A percentile compares a stretch with the other conserved stretches of the same genome.
phyloP scores from a whole-genome alignment of 1,139 yeast species.

The Schizosaccharomyces versatilis region DNA sequence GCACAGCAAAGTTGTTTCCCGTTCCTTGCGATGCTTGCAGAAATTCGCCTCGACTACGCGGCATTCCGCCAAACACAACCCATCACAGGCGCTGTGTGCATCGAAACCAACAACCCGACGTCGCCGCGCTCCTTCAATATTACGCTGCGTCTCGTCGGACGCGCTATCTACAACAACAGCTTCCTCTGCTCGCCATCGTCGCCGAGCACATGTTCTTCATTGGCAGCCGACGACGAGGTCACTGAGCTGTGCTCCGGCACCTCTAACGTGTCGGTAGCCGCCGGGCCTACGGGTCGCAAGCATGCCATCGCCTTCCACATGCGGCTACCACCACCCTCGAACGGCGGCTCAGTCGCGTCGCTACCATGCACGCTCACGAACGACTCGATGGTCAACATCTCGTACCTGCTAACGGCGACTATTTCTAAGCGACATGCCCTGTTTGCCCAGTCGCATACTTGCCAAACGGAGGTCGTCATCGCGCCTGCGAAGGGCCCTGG shows the following conservation, averaged over 20 bases:
- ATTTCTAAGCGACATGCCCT: neutral
- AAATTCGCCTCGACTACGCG: neutral
- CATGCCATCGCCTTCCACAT: neutral
- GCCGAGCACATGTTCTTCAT: neutral
- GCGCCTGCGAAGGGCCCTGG: neutral
- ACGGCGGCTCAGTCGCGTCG: neutral
- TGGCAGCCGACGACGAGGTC: neutral
- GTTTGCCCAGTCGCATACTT: neutral
- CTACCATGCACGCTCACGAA: neutral
- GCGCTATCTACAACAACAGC: neutral
- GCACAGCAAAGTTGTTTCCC: too few species aligned
- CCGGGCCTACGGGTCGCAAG: neutral
- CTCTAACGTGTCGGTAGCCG: neutral
- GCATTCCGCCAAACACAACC: neutral
- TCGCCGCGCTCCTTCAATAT: slow-evolving; percentile 1
- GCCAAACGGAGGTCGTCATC: neutral
- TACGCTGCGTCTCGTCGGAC: neutral
- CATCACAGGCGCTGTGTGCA: neutral
- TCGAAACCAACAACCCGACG: neutral
- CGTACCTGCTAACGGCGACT: neutral
- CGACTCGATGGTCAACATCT: slow-evolving; percentile 1
- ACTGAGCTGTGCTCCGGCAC: neutral
- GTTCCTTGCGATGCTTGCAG: neutral
- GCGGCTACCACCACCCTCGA: neutral
- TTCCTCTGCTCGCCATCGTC: neutral